Conservation (phyloP, 83 land plant species). For the Picea abies region DNA sequence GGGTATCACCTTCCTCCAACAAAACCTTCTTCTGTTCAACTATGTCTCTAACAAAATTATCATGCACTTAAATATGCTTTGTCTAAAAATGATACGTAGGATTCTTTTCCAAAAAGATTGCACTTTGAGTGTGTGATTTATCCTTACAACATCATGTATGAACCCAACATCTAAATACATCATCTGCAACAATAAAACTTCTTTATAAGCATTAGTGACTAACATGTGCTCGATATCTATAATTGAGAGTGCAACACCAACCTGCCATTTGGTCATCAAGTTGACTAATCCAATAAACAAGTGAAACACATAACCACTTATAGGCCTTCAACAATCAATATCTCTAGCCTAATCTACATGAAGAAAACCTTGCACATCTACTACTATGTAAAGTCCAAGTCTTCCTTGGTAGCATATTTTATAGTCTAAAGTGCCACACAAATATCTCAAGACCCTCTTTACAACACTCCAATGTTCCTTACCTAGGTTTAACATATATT, state of each 20-base stretch:
- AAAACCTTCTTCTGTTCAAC: no score
- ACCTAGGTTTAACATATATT: constrained; percentile 19
- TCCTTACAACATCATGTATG: neutral
- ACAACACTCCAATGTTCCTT: constrained; percentile 15
- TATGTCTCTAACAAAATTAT: no score
- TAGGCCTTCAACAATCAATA: neutral
- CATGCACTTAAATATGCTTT: neutral
- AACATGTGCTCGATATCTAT: neutral
- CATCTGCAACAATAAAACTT: neutral
- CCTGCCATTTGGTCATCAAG: neutral
- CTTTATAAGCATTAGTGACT: neutral
- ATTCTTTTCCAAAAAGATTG: neutral
- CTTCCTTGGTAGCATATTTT: neutral
- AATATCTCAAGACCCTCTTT: constrained; percentile 14
- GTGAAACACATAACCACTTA: neutral
- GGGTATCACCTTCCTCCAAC: no score
- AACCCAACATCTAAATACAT: neutral
- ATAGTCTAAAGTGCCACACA: constrained; percentile 12
- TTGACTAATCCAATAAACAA: neutral
- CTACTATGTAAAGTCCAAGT: neutral
- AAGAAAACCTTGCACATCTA: neutral
- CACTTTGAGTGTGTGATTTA: neutral
- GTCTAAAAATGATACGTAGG: neutral
- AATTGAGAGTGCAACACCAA: neutral
- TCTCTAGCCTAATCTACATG: neutral